These are phyloP conservation scores for Termitomyces sp. DNA, from an alignment of 768 basidiomycete genomes.

Conservation along the genomic window DNA sequence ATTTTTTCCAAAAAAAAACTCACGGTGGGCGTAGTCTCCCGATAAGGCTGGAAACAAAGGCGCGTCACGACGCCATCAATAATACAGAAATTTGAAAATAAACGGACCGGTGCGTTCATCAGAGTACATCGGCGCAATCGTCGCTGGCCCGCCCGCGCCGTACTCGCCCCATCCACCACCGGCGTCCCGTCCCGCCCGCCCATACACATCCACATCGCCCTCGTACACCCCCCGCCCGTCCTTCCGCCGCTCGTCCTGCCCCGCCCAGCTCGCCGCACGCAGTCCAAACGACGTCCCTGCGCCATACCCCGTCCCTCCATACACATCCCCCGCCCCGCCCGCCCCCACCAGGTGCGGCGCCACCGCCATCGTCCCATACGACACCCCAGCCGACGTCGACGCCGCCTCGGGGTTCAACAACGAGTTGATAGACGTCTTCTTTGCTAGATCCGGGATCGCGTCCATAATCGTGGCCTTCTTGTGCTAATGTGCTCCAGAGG, in stretches of 20 bases:
- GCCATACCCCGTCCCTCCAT: constrained; percentile 14
- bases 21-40: constrained; percentile 38
- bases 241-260: constrained; percentile 22
- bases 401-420: constrained; percentile 35
- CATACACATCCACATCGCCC: constrained; percentile 13
- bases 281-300: constrained; percentile 41
- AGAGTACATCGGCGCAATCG: constrained; percentile 40
- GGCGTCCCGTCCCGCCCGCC: constrained; percentile 14
- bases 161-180: constrained; percentile 24
- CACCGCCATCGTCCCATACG: neutral
- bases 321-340: constrained; percentile 6
- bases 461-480: constrained; percentile 1
- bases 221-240: neutral
- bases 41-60: constrained; percentile 29
- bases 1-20: constrained; percentile 10
- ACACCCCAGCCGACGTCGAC: constrained; percentile 14
- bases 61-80: neutral
- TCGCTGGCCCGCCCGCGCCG: too few species aligned
- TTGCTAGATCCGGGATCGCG: constrained; percentile 26
- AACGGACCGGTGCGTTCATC: constrained; percentile 54
- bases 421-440: constrained; percentile 37
- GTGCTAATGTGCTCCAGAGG: too few species aligned
- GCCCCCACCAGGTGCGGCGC: neutral
- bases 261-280: constrained; percentile 53
- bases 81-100: constrained; percentile 14